Percentiles rank a stretch among this genome's conserved stretches.
Conservation (phyloP, 441 rosid genomes). For the Populus trichocarpa region DNA sequence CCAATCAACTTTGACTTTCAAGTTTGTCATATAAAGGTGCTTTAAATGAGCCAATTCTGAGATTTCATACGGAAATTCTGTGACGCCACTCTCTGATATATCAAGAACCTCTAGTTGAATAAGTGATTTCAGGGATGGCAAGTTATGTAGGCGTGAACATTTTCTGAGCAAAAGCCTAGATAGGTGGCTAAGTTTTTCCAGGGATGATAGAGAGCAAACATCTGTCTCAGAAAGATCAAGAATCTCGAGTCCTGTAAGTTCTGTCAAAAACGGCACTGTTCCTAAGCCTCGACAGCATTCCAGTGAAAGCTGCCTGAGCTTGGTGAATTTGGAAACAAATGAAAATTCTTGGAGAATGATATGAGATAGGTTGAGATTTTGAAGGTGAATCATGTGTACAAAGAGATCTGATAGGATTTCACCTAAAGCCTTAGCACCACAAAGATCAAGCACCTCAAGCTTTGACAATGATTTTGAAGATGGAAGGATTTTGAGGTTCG, state of each 20-base stretch:
- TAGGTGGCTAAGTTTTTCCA: conserved; percentile 11
- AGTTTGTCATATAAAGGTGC: conserved; percentile 23
- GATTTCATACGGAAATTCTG: conserved; percentile 16
- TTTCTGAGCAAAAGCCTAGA: conserved; percentile 29
- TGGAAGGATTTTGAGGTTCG: conserved; percentile 19
- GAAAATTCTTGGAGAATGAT: conserved; percentile 9
- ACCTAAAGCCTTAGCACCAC: conserved; percentile 19
- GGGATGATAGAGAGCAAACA: background rate
- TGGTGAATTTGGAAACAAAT: conserved; percentile 19
- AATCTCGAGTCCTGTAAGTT: conserved; percentile 21
- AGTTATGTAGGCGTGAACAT: conserved; percentile 23
- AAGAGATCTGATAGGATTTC: conserved; percentile 12
- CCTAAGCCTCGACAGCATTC: conserved; percentile 12
- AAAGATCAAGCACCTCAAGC: conserved; percentile 26
- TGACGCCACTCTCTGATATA: conserved; percentile 28
- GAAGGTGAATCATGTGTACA: conserved; percentile 10
- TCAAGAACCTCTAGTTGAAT: conserved; percentile 32
- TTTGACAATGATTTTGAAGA: conserved; percentile 1
- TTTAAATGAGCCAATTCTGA: conserved; percentile 9
- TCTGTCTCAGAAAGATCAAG: conserved; percentile 23
- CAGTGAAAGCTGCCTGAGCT: conserved; percentile 24
- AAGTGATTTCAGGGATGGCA: conserved; percentile 28
- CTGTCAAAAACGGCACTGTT: background rate
- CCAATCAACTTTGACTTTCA: conserved; percentile 21
- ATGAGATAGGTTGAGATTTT: conserved; percentile 24